A percentile compares a stretch with the other conserved stretches of the same genome.
Conservation (phyloP, 257 asterid species). For the Nicotiana obtusifolia region DNA sequence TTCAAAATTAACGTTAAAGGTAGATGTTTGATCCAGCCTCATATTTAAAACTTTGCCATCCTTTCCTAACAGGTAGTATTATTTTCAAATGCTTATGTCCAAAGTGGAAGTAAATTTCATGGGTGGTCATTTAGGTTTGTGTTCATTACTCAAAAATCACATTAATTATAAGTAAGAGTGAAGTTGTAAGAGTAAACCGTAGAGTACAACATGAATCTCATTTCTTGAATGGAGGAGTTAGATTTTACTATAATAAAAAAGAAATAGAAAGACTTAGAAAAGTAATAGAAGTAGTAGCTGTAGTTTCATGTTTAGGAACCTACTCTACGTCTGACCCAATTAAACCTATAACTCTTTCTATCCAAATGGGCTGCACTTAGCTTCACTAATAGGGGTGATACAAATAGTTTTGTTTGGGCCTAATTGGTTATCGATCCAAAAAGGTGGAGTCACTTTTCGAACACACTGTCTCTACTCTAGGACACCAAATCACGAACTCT, state of each 20-base stretch:
- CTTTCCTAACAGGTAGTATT: no score
- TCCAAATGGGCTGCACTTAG: slow-evolving; percentile 4
- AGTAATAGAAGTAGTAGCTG: neutral
- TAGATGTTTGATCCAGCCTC: no score
- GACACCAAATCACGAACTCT: neutral
- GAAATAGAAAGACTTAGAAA: no score
- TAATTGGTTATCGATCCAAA: neutral
- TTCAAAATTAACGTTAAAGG: no score
- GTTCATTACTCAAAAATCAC: no score
- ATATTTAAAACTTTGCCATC: no score
- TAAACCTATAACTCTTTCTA: neutral
- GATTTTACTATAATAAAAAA: neutral
- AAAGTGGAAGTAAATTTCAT: no score
- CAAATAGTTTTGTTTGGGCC: neutral
- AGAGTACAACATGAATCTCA: neutral
- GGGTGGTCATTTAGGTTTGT: no score
- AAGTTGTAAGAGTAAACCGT: neutral
- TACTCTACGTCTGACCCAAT: neutral
- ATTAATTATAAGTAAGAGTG: neutral
- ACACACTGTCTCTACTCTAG: neutral
- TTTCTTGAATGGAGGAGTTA: neutral
- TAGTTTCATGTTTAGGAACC: neutral
- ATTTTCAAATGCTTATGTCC: no score
- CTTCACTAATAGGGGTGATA: neutral
- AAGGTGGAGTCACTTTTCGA: neutral